Percentiles rank a stretch among this genome's conserved stretches.
These are phyloP conservation scores for Chytriomyces sp. DNA, from an alignment of 192 early-diverging fungal genomes.

Conservation along the genomic window DNA sequence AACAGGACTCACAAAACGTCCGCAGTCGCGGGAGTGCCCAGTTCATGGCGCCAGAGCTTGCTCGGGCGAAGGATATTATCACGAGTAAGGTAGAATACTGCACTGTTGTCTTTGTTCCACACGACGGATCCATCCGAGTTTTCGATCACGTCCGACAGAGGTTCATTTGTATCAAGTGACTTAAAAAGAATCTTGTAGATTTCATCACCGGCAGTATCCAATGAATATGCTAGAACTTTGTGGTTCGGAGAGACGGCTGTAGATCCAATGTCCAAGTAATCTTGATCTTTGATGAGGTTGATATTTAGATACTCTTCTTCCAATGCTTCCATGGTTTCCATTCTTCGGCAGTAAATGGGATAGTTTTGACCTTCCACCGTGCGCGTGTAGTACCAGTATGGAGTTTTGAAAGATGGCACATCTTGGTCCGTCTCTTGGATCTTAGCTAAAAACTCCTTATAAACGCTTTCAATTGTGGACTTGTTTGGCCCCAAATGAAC, in stretches of 20 bases:
- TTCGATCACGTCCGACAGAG: constrained; percentile 28
- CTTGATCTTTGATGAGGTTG: constrained; percentile 14
- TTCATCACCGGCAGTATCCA: constrained; percentile 52
- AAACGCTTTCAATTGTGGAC: constrained; percentile 43
- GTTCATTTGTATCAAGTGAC: constrained; percentile 39
- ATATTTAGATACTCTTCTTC: constrained; percentile 33
- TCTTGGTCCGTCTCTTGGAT: constrained; percentile 50
- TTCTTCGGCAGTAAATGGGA: constrained; percentile 46
- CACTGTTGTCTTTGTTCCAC: constrained; percentile 40
- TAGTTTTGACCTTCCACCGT: constrained; percentile 55
- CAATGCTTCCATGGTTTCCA: constrained; percentile 30
- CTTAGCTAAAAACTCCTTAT: constrained; percentile 47
- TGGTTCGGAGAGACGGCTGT: constrained; percentile 38
- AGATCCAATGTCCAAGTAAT: constrained; percentile 18
- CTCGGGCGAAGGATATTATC: constrained; percentile 45
- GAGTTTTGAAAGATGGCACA: constrained; percentile 37
- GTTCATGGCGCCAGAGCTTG: constrained; percentile 31
- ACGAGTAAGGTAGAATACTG: constrained; percentile 37
- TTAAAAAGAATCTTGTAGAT: constrained; percentile 47
- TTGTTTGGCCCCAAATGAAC: constrained; percentile 37
- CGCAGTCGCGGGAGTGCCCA: constrained; percentile 29
- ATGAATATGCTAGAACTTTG: constrained; percentile 43
- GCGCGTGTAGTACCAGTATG: constrained; percentile 51
- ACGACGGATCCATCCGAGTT: constrained; percentile 18
- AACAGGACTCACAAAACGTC: constrained; percentile 30